phyloP scores from a whole-genome alignment of 2,329 filamentous ascomycete species.

The Neopestalotiopsis rosae region DNA sequence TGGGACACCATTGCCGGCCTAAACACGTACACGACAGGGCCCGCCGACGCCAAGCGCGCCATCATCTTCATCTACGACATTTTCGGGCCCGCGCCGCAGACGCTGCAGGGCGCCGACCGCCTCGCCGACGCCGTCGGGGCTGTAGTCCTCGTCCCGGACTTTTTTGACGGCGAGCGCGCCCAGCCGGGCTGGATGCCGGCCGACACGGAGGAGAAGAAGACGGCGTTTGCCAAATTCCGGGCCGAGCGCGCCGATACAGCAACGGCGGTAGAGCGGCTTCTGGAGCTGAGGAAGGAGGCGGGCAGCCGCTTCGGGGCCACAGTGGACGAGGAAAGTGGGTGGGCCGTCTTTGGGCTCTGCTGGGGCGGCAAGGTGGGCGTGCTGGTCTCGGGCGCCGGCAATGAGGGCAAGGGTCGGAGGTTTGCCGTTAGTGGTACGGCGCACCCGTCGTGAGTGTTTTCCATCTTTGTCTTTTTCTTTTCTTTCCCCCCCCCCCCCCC shows the following conservation, averaged over 20 bases:
- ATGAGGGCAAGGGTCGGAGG: conserved; percentile 37
- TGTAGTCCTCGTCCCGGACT: conserved; percentile 47
- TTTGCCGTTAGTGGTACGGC: conserved; percentile 42
- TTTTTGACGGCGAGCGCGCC: conserved; percentile 43
- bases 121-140: conserved; percentile 42
- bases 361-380: conserved; percentile 55
- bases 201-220: conserved; percentile 50
- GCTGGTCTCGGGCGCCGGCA: conserved; percentile 42
- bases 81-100: conserved; percentile 51
- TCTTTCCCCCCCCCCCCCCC: no score
- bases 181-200: conserved; percentile 41
- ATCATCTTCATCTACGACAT: conserved; percentile 54
- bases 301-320: conserved; percentile 36
- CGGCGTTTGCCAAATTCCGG: conserved; percentile 38
- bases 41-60: conserved; percentile 39
- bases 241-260: conserved; percentile 34
- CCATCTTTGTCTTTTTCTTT: not conserved
- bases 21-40: conserved; percentile 40
- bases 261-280: conserved; percentile 35
- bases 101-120: conserved; percentile 53
- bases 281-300: conserved; percentile 37
- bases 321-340: conserved; percentile 44
- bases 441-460: conserved; percentile 33
- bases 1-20: conserved; percentile 46
- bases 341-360: conserved; percentile 53